Percentiles rank a stretch among this genome's conserved stretches.
phyloP scores from a whole-genome alignment of 2,329 filamentous ascomycete genomes.

The Ceratocystis lukuohia region DNA sequence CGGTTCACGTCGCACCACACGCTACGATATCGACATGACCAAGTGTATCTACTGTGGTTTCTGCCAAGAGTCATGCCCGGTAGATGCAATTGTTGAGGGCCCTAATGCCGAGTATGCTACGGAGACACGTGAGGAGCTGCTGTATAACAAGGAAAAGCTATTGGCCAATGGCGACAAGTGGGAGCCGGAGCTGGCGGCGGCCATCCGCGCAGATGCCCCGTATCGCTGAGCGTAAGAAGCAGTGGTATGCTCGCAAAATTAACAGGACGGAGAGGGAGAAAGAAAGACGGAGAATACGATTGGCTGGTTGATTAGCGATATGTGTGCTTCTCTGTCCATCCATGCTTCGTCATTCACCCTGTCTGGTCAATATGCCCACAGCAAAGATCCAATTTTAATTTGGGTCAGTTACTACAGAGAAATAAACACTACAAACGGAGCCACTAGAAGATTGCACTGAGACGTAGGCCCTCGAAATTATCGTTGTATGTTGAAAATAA shows the following conservation, averaged over 20 bases:
- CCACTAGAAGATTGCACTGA: no score
- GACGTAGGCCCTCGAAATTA: no score
- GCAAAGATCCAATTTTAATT: not conserved
- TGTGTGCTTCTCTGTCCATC: not conserved
- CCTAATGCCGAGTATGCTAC: slow-evolving; percentile 51
- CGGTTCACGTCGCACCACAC: slow-evolving; percentile 83
- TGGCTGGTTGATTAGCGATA: not conserved
- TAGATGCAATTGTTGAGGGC: slow-evolving; percentile 70
- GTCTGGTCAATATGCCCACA: not conserved
- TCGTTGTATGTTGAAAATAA: no score
- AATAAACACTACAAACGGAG: not conserved
- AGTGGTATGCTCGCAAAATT: no score
- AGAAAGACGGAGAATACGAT: not conserved
- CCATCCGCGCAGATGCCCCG: slow-evolving; percentile 82
- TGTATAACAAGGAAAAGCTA: slow-evolving; percentile 97
- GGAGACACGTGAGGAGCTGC: slow-evolving; percentile 71
- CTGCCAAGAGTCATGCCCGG: slow-evolving; percentile 97
- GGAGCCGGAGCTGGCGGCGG: slow-evolving; percentile 92
- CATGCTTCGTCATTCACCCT: not conserved
- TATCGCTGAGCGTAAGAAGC: slow-evolving; percentile 49
- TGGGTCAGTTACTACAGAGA: slow-evolving; percentile 5
- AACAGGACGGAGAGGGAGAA: slow-evolving; percentile 4
- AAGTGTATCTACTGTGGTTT: slow-evolving; percentile 99
- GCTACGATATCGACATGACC: slow-evolving; percentile 99
- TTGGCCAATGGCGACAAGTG: slow-evolving; percentile 86